Base-by-base conservation (phyloP, 1,284 basidiomycete genomes). In the Kalmanozyma brasiliensis region DNA sequence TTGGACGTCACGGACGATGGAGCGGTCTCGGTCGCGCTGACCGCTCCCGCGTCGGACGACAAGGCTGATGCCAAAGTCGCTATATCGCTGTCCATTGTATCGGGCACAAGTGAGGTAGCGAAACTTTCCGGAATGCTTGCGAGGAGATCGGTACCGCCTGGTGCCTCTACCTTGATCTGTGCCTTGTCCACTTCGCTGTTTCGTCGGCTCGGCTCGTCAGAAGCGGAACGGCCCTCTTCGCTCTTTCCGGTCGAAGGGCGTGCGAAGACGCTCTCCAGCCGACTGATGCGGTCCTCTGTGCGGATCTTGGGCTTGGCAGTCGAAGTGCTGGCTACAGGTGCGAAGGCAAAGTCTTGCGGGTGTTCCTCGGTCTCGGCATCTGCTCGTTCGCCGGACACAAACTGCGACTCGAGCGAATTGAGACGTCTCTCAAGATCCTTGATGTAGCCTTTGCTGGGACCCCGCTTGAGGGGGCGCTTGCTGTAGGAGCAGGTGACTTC, bases 381-480 rank as follows among this genome's bases (percentile, higher is more conserved):
- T 4, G 33, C 20, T 14, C 30, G 20, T 10, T 60, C 63, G 23
- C 46, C 43, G 2, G 47, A 19, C 8, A 60, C 52, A 17, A 59
- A 52, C 48, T 69, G 61, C 2, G 65, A 66, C 40, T 76, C 71
- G 49, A 76, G 67, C 41, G 70, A 67, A 45, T 73, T 64, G 43
- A 76, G 62, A n/a, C 73, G 64, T 23, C 62, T 40, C 29, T 76
- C 73, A 11, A 76, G 66, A 23, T 76, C 73, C 60, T 76, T 76
- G 52, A 76, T 74, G 41, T 76, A 76, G 13, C 71, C 73, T 34
- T 76, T 76, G 47, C 56, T 64, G 9, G 73, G 71, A 10, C 70
- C 71, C 14, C 73, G 61, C 44, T 76, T 76, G 44, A 66, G 60
- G 11, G 71, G 68, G 2, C 71, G 56, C 53, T 70, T 74, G 51